Evolutionary conservation across 768 basidiomycete species (phyloP).

Genomic region (Coprinopsis cinerea): DNA sequence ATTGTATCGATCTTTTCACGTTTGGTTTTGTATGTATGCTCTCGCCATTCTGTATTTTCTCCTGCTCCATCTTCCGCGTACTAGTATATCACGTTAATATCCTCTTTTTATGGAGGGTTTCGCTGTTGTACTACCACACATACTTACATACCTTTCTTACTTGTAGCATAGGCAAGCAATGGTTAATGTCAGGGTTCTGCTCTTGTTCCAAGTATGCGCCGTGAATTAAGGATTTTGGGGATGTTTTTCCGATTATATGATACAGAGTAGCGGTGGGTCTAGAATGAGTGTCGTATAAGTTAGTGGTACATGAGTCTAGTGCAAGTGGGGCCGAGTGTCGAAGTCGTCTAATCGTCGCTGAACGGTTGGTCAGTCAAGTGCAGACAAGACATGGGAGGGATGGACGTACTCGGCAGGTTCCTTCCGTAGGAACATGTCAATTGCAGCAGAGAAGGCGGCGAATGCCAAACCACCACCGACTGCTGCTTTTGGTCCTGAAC

Average conservation of each 20-base stretch:
- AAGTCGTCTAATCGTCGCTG: constrained; percentile 6
- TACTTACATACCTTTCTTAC: background rate
- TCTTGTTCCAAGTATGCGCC: too few species aligned
- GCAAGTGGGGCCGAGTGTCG: too few species aligned
- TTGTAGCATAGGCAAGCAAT: background rate
- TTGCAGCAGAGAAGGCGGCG: constrained; percentile 87
- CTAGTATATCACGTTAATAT: background rate
- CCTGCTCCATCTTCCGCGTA: background rate
- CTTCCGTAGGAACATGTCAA: constrained; percentile 79
- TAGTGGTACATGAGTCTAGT: constrained; percentile 1
- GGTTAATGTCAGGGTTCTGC: too few species aligned
- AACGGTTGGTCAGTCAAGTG: background rate
- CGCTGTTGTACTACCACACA: background rate
- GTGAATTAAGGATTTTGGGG: too few species aligned
- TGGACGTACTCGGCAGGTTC: constrained; percentile 60
- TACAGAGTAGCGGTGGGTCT: constrained; percentile 5
- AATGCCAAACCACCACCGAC: constrained; percentile 89
- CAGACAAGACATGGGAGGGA: background rate
- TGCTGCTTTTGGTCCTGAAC: constrained; percentile 81
- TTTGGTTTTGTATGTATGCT: background rate
- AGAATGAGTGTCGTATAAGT: background rate
- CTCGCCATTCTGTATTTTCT: background rate
- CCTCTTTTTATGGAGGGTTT: background rate
- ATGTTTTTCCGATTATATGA: background rate
- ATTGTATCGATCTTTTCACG: background rate